phyloP scores from a whole-genome alignment of 768 basidiomycete genomes.

The Suillus cothurnatus region DNA sequence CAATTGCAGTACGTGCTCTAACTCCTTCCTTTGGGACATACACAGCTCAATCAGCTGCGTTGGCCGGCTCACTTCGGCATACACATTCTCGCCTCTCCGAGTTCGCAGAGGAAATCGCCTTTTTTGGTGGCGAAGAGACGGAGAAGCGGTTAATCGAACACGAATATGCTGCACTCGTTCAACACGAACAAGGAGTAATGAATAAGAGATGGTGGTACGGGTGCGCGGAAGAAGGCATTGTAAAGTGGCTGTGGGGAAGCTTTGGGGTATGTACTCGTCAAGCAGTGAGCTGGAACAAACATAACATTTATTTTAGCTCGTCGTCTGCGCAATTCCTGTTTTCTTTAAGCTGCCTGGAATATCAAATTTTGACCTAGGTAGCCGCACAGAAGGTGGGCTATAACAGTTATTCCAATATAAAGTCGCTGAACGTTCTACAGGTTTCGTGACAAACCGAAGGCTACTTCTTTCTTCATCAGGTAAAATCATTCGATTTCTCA shows the following conservation, averaged over 20 bases:
- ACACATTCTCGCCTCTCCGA: constrained; percentile 90
- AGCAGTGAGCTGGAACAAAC: background rate
- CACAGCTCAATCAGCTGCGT: constrained; percentile 83
- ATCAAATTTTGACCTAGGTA: constrained; percentile 69
- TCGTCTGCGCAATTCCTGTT: constrained; percentile 91
- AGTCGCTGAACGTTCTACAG: constrained; percentile 38
- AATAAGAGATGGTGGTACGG: constrained; percentile 86
- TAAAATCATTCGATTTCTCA: constrained; percentile 27
- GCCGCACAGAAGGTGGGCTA: constrained; percentile 79
- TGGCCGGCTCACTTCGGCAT: constrained; percentile 88
- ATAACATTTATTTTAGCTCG: constrained; percentile 48
- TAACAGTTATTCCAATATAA: background rate
- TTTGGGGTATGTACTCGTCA: constrained; percentile 68
- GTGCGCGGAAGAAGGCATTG: constrained; percentile 91
- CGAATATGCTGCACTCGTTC: constrained; percentile 81
- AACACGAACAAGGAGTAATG: constrained; percentile 83
- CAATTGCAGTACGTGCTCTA: constrained; percentile 70
- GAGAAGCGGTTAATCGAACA: constrained; percentile 92
- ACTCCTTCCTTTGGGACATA: constrained; percentile 94
- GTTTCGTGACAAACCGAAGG: constrained; percentile 95
- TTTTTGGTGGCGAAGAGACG: constrained; percentile 83
- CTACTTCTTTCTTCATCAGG: constrained; percentile 86
- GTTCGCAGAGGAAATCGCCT: constrained; percentile 86
- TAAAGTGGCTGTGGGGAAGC: constrained; percentile 97
- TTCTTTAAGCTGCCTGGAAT: constrained; percentile 86